Percentiles rank a stretch among this genome's conserved stretches.
These are phyloP conservation scores for Chimonanthus salicifolius DNA, from an alignment of 164 flowering plant species.

Conservation along the genomic window DNA sequence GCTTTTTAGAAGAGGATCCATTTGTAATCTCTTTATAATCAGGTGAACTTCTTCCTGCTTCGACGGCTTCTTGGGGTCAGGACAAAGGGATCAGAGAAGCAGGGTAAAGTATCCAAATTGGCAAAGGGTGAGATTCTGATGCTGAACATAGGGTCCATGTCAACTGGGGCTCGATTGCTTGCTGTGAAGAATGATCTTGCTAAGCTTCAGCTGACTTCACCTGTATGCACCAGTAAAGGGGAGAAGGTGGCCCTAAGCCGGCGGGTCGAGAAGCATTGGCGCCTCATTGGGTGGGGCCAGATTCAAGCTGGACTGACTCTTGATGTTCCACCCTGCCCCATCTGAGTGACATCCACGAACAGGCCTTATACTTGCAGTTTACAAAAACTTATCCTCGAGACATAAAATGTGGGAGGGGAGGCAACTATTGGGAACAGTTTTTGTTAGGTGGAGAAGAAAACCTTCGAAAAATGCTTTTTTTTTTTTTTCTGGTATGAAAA, in stretches of 20 bases:
- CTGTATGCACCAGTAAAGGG: conserved; percentile 88
- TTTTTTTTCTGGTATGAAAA: not conserved
- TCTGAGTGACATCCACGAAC: conserved; percentile 19
- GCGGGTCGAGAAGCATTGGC: conserved; percentile 84
- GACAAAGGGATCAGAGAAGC: conserved; percentile 85
- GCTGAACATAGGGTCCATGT: conserved; percentile 96
- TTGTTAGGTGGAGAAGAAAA: conserved; percentile 53
- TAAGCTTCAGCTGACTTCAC: conserved; percentile 74
- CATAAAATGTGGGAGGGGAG: conserved; percentile 17
- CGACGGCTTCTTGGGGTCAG: conserved; percentile 80
- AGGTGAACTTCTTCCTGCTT: conserved; percentile 85
- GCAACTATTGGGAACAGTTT: conserved; percentile 23
- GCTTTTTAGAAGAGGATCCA: too few species aligned
- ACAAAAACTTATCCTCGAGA: too few species aligned
- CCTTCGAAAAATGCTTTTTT: conserved; percentile 5
- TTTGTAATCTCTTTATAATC: conserved; percentile 2
- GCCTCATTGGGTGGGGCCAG: conserved; percentile 92
- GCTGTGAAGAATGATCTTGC: conserved; percentile 86
- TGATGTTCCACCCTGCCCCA: conserved; percentile 67
- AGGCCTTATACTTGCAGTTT: not conserved
- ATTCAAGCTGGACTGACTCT: conserved; percentile 82
- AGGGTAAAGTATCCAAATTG: conserved; percentile 75
- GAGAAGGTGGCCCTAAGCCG: conserved; percentile 89
- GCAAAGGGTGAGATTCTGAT: conserved; percentile 75
- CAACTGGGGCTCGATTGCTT: conserved; percentile 79